Evolutionary conservation across 176 grass and related monocot species (phyloP).

Genomic region (Aegilops tauschii): DNA sequence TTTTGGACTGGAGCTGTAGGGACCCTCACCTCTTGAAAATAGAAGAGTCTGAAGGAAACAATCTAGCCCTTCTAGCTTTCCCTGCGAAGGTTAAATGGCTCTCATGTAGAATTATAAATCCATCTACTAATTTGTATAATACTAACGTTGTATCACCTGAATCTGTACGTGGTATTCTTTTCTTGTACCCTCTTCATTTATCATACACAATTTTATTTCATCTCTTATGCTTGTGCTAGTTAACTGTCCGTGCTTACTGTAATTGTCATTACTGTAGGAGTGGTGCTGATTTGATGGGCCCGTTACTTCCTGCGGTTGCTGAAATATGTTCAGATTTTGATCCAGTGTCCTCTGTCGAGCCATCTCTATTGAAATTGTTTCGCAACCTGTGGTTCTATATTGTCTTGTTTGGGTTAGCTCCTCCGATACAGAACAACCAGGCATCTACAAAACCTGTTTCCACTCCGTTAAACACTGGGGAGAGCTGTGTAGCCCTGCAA

Average conservation of each 20-base stretch:
- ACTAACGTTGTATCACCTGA: neutral
- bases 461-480: slow-evolving; percentile 57
- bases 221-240: neutral
- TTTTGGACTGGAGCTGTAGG: neutral
- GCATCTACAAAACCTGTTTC: slow-evolving; percentile 70
- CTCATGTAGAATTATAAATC: neutral
- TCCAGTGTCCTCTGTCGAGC: slow-evolving; percentile 84
- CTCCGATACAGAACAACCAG: slow-evolving; percentile 87
- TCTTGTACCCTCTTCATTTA: slow-evolving; percentile 2
- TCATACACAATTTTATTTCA: slow-evolving; percentile 21
- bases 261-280: slow-evolving; percentile 59
- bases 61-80: slow-evolving; percentile 2
- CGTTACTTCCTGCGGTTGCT: slow-evolving; percentile 89
- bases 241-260: slow-evolving; percentile 4
- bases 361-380: slow-evolving; percentile 89
- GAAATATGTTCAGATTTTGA: slow-evolving; percentile 99
- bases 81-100: neutral
- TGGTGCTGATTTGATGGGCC: slow-evolving; percentile 97
- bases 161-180: slow-evolving; percentile 26
- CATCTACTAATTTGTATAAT: neutral
- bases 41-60: neutral
- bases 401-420: slow-evolving; percentile 94
- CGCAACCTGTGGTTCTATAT: slow-evolving; percentile 99
- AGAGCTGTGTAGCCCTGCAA: slow-evolving; percentile 76
- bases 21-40: neutral